Base-by-base conservation (phyloP, 306 rosid genomes). In the Quercus dentata region DNA sequence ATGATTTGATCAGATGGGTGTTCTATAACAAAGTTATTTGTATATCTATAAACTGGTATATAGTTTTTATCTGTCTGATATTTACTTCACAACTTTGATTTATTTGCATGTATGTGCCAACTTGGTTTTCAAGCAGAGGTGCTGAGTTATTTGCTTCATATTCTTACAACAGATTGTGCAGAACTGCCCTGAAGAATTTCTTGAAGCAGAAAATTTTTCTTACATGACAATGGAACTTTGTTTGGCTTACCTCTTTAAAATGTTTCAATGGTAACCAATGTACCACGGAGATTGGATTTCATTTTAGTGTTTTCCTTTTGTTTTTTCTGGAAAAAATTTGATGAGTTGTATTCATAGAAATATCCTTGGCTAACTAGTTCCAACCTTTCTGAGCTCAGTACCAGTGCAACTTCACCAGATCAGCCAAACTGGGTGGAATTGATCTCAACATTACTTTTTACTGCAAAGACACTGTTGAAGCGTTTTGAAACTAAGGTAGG, bases 121-220 rank as follows among this genome's bases (percentile, higher is more conserved):
- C 27, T 27, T 30, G 55, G 64, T 75, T 71, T 74, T 74, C 58
- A 67, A 28, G 65, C 80, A 74, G 51, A 54, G n/a, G 31, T 30
- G 14, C 46, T 56, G 81, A 81, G 21, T 59, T 1, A 1, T 61
- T 80, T 69, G 74, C 76, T 83, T 85, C 80, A 69, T 69, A 9
- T 87, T 85, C 78, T 52, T 82, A 72, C 62, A 63, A 18, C 90
- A 95, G 99, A 89, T 92, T 79, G 92, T 90, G 85, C 87, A 89
- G 81, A 92, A 89, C 89, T 92, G 97, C 83, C 97, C 98, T 18
- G 87, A 79, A 74, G 89, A 81, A 68, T 87, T 87, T 82, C 87
- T 91, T 78, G 75, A 82, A 81, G 41, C 30, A 44, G 99, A 90
- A 83, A 86, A 80, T 25, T 90, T 92, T 87, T 77, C 94, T 63